These are phyloP conservation scores for Cronartium quercuum DNA, from an alignment of 1,284 basidiomycete species.

Conservation along the genomic window DNA sequence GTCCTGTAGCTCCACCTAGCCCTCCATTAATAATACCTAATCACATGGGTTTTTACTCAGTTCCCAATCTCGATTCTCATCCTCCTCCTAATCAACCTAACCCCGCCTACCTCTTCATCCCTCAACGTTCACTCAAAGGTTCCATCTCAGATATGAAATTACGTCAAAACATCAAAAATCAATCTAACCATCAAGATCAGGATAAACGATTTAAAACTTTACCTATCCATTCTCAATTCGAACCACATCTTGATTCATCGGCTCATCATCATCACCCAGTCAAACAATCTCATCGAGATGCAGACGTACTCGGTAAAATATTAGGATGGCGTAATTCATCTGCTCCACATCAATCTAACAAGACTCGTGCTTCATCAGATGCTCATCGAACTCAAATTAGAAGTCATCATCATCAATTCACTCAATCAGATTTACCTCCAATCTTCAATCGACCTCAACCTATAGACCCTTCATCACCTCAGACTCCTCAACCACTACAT, in stretches of 20 bases:
- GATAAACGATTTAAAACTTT: not conserved
- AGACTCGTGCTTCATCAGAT: not conserved
- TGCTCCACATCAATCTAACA: not conserved
- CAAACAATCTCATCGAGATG: slow-evolving; percentile 21
- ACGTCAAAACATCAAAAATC: not conserved
- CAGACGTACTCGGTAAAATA: slow-evolving; percentile 45
- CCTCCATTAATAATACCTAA: no score
- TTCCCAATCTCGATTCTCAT: not conserved
- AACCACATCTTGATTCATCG: not conserved
- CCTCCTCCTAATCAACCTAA: not conserved
- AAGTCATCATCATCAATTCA: not conserved
- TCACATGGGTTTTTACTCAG: not conserved
- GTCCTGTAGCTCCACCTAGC: no score
- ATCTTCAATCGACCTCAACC: not conserved
- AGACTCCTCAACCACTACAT: not conserved
- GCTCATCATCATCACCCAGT: not conserved
- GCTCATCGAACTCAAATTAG: not conserved
- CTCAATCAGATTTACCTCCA: no score
- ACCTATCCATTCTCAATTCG: not conserved
- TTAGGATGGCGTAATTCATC: slow-evolving; percentile 43
- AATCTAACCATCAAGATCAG: not conserved
- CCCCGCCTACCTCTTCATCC: not conserved
- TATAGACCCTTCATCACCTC: not conserved
- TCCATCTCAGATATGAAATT: not conserved
- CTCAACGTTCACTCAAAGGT: not conserved